Evolutionary conservation across 2,329 filamentous ascomycete species (phyloP).

Genomic region (Penicillium sp.): DNA sequence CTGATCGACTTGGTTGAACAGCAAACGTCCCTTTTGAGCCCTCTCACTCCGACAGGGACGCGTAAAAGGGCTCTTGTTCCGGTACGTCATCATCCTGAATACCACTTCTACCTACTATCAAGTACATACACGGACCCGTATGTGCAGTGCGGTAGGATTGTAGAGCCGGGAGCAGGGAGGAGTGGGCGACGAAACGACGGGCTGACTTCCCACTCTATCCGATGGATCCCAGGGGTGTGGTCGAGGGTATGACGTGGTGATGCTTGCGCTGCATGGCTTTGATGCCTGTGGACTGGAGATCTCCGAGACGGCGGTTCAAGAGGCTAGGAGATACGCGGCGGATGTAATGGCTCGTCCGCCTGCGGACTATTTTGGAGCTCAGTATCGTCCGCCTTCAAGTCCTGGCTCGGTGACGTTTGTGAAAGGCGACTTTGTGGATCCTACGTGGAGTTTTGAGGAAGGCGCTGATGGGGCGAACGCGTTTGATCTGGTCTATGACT

Average conservation of each 20-base stretch:
- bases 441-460: constrained; percentile 48
- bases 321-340: constrained; percentile 17
- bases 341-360: constrained; percentile 13
- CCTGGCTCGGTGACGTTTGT: constrained; percentile 52
- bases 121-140: too few species aligned
- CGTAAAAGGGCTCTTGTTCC: constrained; percentile 27
- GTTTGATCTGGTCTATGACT: constrained; percentile 64
- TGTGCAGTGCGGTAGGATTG: too few species aligned
- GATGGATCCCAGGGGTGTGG: constrained; percentile 24
- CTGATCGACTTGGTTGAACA: constrained; percentile 26
- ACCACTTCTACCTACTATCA: too few species aligned
- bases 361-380: constrained; percentile 15
- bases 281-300: constrained; percentile 28
- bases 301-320: constrained; percentile 20
- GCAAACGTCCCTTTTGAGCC: constrained; percentile 12
- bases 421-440: constrained; percentile 60
- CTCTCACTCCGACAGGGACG: constrained; percentile 11
- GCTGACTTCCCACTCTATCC: not conserved
- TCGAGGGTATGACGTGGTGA: constrained; percentile 29
- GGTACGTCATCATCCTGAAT: constrained; percentile 9
- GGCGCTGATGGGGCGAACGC: not conserved
- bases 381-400: not conserved
- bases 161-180: too few species aligned
- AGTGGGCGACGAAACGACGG: not conserved
- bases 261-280: constrained; percentile 29